These are phyloP conservation scores for Salvia rosmarinus DNA, from an alignment of 257 asterid genomes.

Conservation along the genomic window DNA sequence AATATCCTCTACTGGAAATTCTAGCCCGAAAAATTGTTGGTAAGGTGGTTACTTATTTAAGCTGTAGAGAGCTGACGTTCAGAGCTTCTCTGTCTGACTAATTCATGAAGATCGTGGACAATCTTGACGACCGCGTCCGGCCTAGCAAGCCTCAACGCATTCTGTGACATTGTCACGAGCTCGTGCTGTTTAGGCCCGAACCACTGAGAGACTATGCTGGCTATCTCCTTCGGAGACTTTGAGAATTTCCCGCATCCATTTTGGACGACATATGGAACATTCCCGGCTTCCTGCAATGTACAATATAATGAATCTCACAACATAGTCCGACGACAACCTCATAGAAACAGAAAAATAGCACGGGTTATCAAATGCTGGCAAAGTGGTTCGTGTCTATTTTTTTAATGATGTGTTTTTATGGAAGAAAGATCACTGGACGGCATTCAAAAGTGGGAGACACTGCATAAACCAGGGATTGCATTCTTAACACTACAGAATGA, in stretches of 20 bases:
- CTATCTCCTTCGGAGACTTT: constrained; percentile 83
- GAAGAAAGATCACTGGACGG: not conserved
- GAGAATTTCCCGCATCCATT: constrained; percentile 97
- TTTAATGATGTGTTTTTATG: not conserved
- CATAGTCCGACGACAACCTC: not conserved
- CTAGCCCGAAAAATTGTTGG: constrained; percentile 21
- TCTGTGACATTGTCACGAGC: constrained; percentile 74
- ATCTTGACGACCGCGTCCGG: constrained; percentile 97
- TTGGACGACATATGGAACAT: constrained; percentile 87
- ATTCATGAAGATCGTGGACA: constrained; percentile 89
- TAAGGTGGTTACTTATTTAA: constrained; percentile 31
- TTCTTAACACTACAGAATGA: no score
- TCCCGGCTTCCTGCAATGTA: constrained; percentile 90
- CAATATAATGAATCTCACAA: not conserved
- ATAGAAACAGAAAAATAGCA: not conserved
- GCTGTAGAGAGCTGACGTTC: constrained; percentile 53
- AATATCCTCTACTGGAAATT: constrained; percentile 15
- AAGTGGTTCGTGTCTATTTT: no score
- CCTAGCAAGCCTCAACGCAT: constrained; percentile 73
- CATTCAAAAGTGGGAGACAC: no score
- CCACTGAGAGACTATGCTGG: constrained; percentile 75
- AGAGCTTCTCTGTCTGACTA: constrained; percentile 63
- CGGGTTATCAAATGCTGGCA: no score
- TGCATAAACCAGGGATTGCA: no score
- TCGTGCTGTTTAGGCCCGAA: constrained; percentile 87